Conservation (phyloP, 805 yeast species). For the Candida sakaeoensis region DNA sequence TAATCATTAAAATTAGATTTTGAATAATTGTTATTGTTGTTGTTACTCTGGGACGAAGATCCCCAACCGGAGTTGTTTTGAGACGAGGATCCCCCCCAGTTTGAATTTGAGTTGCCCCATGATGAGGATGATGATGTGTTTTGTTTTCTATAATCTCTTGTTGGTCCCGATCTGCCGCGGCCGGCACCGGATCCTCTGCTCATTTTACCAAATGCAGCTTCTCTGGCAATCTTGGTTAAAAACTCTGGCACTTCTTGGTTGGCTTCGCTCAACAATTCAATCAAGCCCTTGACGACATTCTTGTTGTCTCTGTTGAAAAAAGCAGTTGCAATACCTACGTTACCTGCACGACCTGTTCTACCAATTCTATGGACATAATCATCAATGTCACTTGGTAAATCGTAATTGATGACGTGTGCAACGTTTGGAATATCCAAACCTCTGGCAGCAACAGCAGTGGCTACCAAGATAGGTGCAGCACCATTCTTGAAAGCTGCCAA, state of each 20-base stretch:
- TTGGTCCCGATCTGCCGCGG: constrained; percentile 48
- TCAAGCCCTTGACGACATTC: constrained; percentile 81
- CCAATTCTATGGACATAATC: constrained; percentile 99
- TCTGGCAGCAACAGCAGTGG: constrained; percentile 99
- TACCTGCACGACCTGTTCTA: constrained; percentile 99
- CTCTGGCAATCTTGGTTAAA: constrained; percentile 77
- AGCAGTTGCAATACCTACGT: constrained; percentile 97
- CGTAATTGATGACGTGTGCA: constrained; percentile 95
- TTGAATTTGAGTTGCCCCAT: constrained; percentile 13
- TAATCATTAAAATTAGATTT: constrained; percentile 20
- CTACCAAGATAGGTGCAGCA: constrained; percentile 89
- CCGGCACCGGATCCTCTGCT: constrained; percentile 37
- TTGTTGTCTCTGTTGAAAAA: constrained; percentile 95
- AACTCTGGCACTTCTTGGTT: constrained; percentile 96
- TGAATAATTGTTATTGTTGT: constrained; percentile 3
- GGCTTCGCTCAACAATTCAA: constrained; percentile 88
- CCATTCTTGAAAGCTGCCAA: constrained; percentile 91
- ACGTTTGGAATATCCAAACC: constrained; percentile 99
- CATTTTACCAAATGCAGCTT: constrained; percentile 49
- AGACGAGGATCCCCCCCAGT: constrained; percentile 10
- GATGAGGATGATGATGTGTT: constrained; percentile 15
- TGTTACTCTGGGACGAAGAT: constrained; percentile 12
- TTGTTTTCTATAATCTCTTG: constrained; percentile 52
- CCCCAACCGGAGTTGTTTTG: constrained; percentile 14
- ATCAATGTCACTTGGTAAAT: constrained; percentile 94